These are phyloP conservation scores for Scheffersomyces illinoinensis DNA, from an alignment of 1,139 yeast species.

Conservation along the genomic window DNA sequence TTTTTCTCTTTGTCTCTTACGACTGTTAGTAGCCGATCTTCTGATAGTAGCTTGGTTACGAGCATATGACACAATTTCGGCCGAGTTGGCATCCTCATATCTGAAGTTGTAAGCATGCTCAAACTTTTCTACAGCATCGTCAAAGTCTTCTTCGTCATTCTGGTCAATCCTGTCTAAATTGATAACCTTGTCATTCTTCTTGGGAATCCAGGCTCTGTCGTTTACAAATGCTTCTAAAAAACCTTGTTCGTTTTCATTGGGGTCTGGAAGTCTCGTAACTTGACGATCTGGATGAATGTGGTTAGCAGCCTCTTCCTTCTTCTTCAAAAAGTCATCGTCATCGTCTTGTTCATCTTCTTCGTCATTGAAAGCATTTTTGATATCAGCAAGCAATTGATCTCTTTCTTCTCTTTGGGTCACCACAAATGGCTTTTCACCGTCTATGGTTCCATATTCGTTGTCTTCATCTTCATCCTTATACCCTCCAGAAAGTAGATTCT, in stretches of 20 bases:
- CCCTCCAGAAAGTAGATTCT: slow-evolving; percentile 67
- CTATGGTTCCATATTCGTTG: slow-evolving; percentile 44
- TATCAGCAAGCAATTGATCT: slow-evolving; percentile 68
- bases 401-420: slow-evolving; percentile 78
- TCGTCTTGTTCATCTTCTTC: slow-evolving; percentile 45
- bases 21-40: slow-evolving; percentile 69
- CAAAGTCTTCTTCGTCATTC: slow-evolving; percentile 85
- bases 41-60: slow-evolving; percentile 92
- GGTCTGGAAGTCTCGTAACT: slow-evolving; percentile 58
- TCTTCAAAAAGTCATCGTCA: slow-evolving; percentile 51
- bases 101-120: slow-evolving; percentile 94
- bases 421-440: slow-evolving; percentile 67
- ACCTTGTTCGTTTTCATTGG: slow-evolving; percentile 60
- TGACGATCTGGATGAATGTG: slow-evolving; percentile 10
- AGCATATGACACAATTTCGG: slow-evolving; percentile 94
- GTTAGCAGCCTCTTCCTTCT: slow-evolving; percentile 38
- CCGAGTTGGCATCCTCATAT: slow-evolving; percentile 87
- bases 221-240: slow-evolving; percentile 74
- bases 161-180: slow-evolving; percentile 58
- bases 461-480: slow-evolving; percentile 53
- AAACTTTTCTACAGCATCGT: slow-evolving; percentile 85
- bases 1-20: slow-evolving; percentile 82
- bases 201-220: slow-evolving; percentile 88
- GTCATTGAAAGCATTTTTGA: slow-evolving; percentile 62
- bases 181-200: slow-evolving; percentile 52